Base-by-base conservation (phyloP, 192 early-diverging fungal species). In the Dissophora globulifera region DNA sequence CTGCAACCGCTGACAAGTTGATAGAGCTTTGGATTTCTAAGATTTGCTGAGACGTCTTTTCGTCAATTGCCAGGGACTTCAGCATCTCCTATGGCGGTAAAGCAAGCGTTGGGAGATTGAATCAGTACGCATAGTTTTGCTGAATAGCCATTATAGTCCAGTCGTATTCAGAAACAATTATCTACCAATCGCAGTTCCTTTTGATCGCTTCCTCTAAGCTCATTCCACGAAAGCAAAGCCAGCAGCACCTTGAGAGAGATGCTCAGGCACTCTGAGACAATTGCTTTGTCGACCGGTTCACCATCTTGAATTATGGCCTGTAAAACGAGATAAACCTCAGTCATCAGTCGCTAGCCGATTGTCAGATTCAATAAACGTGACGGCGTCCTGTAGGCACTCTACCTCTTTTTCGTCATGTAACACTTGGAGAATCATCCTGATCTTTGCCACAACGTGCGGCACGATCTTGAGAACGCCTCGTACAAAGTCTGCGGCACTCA, bases 401-500 rank as follows among this genome's bases (percentile, higher is more conserved):
- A 76, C 72, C 35, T 67, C 35, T 17, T 67, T 52, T 10, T 62
- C 58, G 6, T 42, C 48, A 41, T 42, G 30, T 9, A 76, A n/a
- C 10, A 67, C n/a, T 4, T 15, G 12, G 0, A 76, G 35, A 27
- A 76, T 55, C 42, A 76, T 61, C 20, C 64, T 56, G 3, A 64
- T 57, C n/a, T 76, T 76, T 2, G 52, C 47, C 20, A 62, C 64
- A 49, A 76, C 27, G 38, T 67, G 58, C 0, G 72, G 58, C 0
- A 62, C 38, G n/a, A 76, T 50, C 29, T 50, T 61, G 9, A 76
- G 43, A 19, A 85, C 66, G 19, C 78, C 45, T 26, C 78, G 67
- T 5, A 84, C 51, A 52, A 88, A 69, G 0, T 72, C 69, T 15
- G 32, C 12, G 2, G 75, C 58, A 31, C 25, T 51, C 69, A 79